Conservation (phyloP, 345 rosid species). For the Geranium rotundifolium region DNA sequence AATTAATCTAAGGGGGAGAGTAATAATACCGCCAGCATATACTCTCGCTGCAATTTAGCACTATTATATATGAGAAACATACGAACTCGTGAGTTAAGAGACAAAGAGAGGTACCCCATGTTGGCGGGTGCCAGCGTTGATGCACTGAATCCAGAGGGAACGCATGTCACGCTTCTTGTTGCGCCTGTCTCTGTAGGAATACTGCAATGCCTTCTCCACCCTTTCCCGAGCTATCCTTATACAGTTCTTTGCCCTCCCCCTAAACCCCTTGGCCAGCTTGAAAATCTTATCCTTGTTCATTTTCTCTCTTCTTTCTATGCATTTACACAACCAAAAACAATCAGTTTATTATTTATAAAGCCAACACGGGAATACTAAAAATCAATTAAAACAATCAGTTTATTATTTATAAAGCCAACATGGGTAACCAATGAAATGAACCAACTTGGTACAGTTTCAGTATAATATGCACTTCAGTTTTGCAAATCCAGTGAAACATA, state of each 20-base stretch:
- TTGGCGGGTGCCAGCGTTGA: constrained; percentile 81
- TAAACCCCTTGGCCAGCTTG: constrained; percentile 83
- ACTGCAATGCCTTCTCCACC: constrained; percentile 93
- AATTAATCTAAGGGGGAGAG: too few relatives aligned
- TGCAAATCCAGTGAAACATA: too few relatives aligned
- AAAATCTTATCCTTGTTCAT: constrained; percentile 87
- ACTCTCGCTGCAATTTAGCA: neutral
- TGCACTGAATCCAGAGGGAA: constrained; percentile 89
- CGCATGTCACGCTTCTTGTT: constrained; percentile 98
- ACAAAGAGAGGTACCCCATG: constrained; percentile 41
- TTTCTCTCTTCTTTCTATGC: constrained; percentile 4
- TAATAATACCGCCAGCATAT: too few relatives aligned
- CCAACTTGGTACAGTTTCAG: too few relatives aligned
- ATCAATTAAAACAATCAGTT: neutral
- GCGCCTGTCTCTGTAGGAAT: constrained; percentile 88
- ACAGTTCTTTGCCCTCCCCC: constrained; percentile 92
- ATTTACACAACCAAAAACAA: neutral
- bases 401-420: too few relatives aligned
- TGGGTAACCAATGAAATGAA: too few relatives aligned
- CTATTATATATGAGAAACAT: neutral
- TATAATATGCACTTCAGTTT: too few relatives aligned
- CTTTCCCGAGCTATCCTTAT: constrained; percentile 84
- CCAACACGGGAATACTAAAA: too few relatives aligned
- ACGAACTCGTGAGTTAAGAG: neutral
- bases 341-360: too few relatives aligned